Conservation (phyloP, 2,329 filamentous ascomycete species). For the Ceratocystis colombiana region DNA sequence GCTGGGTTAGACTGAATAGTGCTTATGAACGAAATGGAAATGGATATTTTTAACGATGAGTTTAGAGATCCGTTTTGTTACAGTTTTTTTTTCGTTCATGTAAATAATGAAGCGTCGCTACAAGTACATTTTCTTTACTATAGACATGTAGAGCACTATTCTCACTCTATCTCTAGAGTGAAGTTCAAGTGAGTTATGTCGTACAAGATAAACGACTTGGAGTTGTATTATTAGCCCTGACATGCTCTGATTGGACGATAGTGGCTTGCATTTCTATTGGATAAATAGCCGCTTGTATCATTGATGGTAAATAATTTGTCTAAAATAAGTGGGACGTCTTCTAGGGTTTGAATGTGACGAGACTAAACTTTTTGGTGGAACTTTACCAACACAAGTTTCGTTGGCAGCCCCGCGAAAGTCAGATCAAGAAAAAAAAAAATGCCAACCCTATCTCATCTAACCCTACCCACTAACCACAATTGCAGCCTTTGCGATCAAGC, state of each 20-base stretch:
- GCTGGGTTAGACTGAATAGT: not conserved
- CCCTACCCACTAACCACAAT: slow-evolving; percentile 10
- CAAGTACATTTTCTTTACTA: not conserved
- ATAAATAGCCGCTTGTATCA: not conserved
- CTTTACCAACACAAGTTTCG: not conserved
- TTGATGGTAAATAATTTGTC: not conserved
- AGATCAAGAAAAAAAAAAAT: slow-evolving; percentile 15
- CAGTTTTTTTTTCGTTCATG: not conserved
- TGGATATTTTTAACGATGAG: not conserved
- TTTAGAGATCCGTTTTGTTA: not conserved
- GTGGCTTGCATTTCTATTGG: not conserved
- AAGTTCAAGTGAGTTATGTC: not conserved
- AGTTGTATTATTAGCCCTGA: no score
- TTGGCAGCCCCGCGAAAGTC: slow-evolving; percentile 10
- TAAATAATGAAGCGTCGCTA: not conserved
- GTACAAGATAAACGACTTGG: not conserved
- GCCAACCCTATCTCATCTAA: not conserved
- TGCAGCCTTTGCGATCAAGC: slow-evolving; percentile 8
- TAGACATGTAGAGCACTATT: not conserved
- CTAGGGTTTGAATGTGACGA: slow-evolving; percentile 1
- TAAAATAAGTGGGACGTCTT: not conserved
- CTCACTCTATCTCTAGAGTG: not conserved
- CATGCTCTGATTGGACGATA: not conserved
- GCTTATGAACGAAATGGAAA: not conserved
- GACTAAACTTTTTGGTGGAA: not conserved